Conservation (phyloP, 2,329 filamentous ascomycete species). For the Cadophora luteo-olivacea region DNA sequence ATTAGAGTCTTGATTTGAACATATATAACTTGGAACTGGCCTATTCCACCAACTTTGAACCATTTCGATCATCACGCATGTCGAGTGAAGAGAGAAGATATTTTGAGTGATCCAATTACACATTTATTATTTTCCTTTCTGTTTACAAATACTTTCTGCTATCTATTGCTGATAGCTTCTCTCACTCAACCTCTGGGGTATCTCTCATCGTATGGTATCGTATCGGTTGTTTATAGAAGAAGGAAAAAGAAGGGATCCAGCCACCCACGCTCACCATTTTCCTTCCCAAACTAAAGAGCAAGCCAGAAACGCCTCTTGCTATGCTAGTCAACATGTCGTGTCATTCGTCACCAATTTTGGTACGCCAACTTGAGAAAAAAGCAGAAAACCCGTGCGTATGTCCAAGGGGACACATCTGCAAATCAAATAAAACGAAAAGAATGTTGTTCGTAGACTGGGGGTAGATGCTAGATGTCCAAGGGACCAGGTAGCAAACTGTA, state of each 20-base stretch:
- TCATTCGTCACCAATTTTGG: slow-evolving; percentile 1
- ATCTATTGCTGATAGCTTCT: slow-evolving; percentile 1
- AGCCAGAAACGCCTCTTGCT: slow-evolving; percentile 14
- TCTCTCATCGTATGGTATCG: slow-evolving; percentile 16
- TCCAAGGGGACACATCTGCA: slow-evolving; percentile 16
- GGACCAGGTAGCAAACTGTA: slow-evolving; percentile 12
- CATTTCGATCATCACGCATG: background rate
- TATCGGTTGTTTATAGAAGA: slow-evolving; percentile 2
- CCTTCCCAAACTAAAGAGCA: slow-evolving; percentile 1
- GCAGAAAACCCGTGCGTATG: background rate
- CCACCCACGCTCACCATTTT: background rate
- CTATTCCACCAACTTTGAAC: no score
- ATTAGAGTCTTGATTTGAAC: background rate
- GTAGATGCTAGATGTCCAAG: slow-evolving; percentile 16
- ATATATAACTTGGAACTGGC: background rate
- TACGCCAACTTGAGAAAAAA: background rate
- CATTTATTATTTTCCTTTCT: background rate
- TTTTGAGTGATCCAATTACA: slow-evolving; percentile 4
- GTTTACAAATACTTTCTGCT: background rate
- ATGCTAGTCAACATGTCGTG: slow-evolving; percentile 11
- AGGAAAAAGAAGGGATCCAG: background rate
- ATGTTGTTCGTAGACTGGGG: background rate
- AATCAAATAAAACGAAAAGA: background rate
- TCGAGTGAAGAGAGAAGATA: background rate
- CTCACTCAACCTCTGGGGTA: slow-evolving; percentile 8